These are phyloP conservation scores for Flaveria robusta DNA, from an alignment of 129 eudicot species.

Conservation along the genomic window DNA sequence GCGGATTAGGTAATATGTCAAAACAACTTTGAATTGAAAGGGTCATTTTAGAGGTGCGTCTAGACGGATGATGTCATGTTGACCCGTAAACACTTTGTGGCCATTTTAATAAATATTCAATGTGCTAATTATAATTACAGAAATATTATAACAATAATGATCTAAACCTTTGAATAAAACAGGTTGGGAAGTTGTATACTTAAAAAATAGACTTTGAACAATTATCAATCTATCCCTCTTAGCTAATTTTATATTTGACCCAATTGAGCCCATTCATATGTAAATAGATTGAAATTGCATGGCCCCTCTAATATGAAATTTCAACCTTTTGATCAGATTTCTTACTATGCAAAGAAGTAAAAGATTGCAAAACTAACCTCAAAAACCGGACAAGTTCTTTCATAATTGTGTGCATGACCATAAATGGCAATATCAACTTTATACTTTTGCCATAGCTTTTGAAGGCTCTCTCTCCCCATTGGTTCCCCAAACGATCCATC, in stretches of 20 bases:
- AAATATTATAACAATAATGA: too few species aligned
- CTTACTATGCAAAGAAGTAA: not conserved
- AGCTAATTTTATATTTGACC: not conserved
- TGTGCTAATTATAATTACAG: too few species aligned
- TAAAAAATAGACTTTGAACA: not conserved
- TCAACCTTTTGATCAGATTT: not conserved
- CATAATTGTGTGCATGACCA: slow-evolving; percentile 82
- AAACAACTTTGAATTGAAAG: too few species aligned
- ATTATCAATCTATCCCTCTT: not conserved
- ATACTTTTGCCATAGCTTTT: slow-evolving; percentile 75
- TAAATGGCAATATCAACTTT: slow-evolving; percentile 76
- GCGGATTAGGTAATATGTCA: too few species aligned
- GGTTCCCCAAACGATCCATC: slow-evolving; percentile 70
- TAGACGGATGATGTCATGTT: too few species aligned
- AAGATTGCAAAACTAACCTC: slow-evolving; percentile 42
- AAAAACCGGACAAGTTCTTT: slow-evolving; percentile 70
- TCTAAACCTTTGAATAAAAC: too few species aligned
- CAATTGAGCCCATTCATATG: not conserved
- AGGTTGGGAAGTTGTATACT: not conserved
- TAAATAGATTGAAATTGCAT: not conserved
- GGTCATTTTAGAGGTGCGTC: too few species aligned
- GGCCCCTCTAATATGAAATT: not conserved
- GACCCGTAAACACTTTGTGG: too few species aligned
- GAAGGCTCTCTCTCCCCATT: slow-evolving; percentile 67
- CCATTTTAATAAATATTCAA: too few species aligned